These are phyloP conservation scores for Cordyceps cateniannulata DNA, from an alignment of 2,329 filamentous ascomycete genomes.

Conservation along the genomic window DNA sequence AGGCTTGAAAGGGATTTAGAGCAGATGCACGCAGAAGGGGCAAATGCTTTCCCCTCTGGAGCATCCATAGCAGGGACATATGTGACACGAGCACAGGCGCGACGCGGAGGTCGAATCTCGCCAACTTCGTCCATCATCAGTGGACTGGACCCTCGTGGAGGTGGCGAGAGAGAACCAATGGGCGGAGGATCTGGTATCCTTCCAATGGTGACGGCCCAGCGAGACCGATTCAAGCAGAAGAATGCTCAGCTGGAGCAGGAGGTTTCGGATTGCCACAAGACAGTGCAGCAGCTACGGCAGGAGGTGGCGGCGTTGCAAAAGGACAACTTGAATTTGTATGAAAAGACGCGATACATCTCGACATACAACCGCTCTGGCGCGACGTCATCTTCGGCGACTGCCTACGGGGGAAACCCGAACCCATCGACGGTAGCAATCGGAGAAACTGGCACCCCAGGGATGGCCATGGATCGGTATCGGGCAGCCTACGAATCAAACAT, in stretches of 20 bases:
- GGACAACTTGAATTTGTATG: constrained; percentile 92
- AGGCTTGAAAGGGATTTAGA: constrained; percentile 90
- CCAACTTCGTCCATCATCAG: constrained; percentile 98
- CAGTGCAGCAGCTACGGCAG: constrained; percentile 77
- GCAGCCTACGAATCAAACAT: constrained; percentile 93
- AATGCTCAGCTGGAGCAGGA: constrained; percentile 88
- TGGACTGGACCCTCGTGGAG: constrained; percentile 69
- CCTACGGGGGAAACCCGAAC: constrained; percentile 67
- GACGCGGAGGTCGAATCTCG: constrained; percentile 65
- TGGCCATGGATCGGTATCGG: constrained; percentile 76
- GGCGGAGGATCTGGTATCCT: constrained; percentile 81
- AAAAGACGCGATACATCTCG: constrained; percentile 94
- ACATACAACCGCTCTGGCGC: constrained; percentile 74
- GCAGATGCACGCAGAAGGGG: constrained; percentile 76
- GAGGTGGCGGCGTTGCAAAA: constrained; percentile 90
- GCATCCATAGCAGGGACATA: constrained; percentile 93
- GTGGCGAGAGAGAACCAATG: constrained; percentile 52
- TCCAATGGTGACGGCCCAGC: constrained; percentile 96
- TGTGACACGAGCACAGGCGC: constrained; percentile 54
- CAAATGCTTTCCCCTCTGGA: constrained; percentile 78
- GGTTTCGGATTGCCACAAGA: constrained; percentile 74
- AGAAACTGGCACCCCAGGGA: constrained; percentile 50
- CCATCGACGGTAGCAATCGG: constrained; percentile 61
- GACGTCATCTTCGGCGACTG: constrained; percentile 54
- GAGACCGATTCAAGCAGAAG: constrained; percentile 96